Evolutionary conservation across 805 yeast species (phyloP).

Genomic region (Grigorovia yakushimaensis): DNA sequence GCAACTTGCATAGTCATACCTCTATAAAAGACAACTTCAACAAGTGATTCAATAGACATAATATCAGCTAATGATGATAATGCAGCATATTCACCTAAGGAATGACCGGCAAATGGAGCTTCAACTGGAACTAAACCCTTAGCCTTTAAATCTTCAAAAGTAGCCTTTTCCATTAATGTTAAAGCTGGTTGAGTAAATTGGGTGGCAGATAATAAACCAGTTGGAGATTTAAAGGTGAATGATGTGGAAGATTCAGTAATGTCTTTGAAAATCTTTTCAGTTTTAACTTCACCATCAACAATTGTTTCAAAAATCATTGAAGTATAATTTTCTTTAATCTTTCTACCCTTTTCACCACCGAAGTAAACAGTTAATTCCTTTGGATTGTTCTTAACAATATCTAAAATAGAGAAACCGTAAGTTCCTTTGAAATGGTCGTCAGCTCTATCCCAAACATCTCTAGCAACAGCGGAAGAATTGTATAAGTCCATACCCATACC

Average conservation of each 20-base stretch:
- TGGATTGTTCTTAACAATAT: constrained; percentile 93
- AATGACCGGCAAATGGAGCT: constrained; percentile 97
- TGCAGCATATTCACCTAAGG: constrained; percentile 98
- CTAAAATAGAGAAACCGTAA: constrained; percentile 94
- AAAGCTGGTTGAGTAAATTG: constrained; percentile 99
- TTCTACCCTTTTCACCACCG: constrained; percentile 96
- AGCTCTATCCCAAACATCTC: constrained; percentile 95
- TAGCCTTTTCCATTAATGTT: constrained; percentile 98
- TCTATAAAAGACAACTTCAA: constrained; percentile 96
- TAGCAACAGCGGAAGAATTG: constrained; percentile 82
- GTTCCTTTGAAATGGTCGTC: constrained; percentile 85
- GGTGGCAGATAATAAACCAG: constrained; percentile 93
- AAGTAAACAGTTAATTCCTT: constrained; percentile 90
- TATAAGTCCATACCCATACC: constrained; percentile 99
- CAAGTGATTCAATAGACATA: constrained; percentile 95
- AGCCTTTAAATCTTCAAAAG: constrained; percentile 93
- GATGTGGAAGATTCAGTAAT: constrained; percentile 75
- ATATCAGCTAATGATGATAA: constrained; percentile 95
- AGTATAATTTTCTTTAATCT: constrained; percentile 86
- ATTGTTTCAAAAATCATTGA: constrained; percentile 97
- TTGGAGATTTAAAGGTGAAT: constrained; percentile 82
- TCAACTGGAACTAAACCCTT: constrained; percentile 93
- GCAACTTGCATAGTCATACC: constrained; percentile 99
- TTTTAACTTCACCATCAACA: constrained; percentile 69
- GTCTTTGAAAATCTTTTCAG: constrained; percentile 93